These are phyloP conservation scores for Shiraia bambusicola DNA, from an alignment of 2,329 filamentous ascomycete species.

Conservation along the genomic window DNA sequence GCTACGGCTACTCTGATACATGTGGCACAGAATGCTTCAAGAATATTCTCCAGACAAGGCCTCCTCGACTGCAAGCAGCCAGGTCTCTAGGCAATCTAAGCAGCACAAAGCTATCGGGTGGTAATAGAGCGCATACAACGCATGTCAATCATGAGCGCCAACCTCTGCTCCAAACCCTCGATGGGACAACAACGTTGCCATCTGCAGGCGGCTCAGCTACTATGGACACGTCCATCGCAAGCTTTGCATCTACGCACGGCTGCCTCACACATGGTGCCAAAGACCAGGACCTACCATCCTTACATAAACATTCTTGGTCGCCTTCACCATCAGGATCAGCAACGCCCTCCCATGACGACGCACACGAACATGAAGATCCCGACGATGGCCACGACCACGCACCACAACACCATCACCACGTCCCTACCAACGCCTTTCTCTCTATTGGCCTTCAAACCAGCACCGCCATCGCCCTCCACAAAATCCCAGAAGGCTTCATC, in stretches of 20 bases:
- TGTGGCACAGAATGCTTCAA: slow-evolving; percentile 64
- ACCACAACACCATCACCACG: slow-evolving; percentile 85
- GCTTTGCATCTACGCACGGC: slow-evolving; percentile 16
- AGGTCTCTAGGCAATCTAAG: slow-evolving; percentile 21
- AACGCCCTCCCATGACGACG: slow-evolving; percentile 14
- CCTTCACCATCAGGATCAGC: slow-evolving; percentile 15
- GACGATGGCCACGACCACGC: slow-evolving; percentile 25
- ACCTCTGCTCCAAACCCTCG: slow-evolving; percentile 31
- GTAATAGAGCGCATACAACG: slow-evolving; percentile 26
- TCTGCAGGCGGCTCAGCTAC: slow-evolving; percentile 29
- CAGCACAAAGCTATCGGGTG: slow-evolving; percentile 18
- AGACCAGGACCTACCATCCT: slow-evolving; percentile 6
- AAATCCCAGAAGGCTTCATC: slow-evolving; percentile 83
- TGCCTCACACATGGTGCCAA: slow-evolving; percentile 3
- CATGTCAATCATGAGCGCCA: slow-evolving; percentile 31
- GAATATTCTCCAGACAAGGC: slow-evolving; percentile 45
- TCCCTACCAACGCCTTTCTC: slow-evolving; percentile 89
- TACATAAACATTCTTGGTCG: slow-evolving; percentile 17
- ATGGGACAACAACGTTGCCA: slow-evolving; percentile 26
- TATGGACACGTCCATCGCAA: slow-evolving; percentile 24
- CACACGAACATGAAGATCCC: slow-evolving; percentile 36
- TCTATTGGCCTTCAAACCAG: slow-evolving; percentile 95
- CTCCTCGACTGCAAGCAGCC: slow-evolving; percentile 25
- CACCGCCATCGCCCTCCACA: slow-evolving; percentile 92
- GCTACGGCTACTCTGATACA: slow-evolving; percentile 62